These are phyloP conservation scores for Zygoascus tannicola DNA, from an alignment of 805 yeast species.

Conservation along the genomic window DNA sequence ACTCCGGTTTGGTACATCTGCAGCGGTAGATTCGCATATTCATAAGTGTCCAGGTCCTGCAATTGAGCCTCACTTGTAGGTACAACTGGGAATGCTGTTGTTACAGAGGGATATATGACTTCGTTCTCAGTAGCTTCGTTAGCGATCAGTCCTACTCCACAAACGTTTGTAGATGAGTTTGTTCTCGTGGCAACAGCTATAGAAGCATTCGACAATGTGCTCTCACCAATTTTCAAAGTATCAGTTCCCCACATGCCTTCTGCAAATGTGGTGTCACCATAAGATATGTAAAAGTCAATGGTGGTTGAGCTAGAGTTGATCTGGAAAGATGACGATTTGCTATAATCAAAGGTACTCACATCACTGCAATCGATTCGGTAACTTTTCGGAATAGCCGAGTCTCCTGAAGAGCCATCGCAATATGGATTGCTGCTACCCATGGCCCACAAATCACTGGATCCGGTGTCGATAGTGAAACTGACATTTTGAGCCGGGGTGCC, in stretches of 20 bases:
- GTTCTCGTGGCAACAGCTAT: slow-evolving; percentile 68
- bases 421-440: slow-evolving; percentile 35
- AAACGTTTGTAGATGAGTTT: slow-evolving; percentile 36
- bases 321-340: slow-evolving; percentile 24
- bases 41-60: neutral
- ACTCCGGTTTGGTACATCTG: slow-evolving; percentile 41
- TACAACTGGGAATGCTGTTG: neutral
- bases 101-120: neutral
- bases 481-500: slow-evolving; percentile 52
- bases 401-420: slow-evolving; percentile 11
- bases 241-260: slow-evolving; percentile 59
- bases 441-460: slow-evolving; percentile 69
- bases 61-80: neutral
- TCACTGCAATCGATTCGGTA: slow-evolving; percentile 3
- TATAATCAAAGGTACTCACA: slow-evolving; percentile 21
- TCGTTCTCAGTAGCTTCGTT: slow-evolving; percentile 11
- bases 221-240: slow-evolving; percentile 42
- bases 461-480: slow-evolving; percentile 58
- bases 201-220: slow-evolving; percentile 41
- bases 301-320: slow-evolving; percentile 10
- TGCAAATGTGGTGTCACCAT: slow-evolving; percentile 41
- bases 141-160: slow-evolving; percentile 15
- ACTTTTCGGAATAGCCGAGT: slow-evolving; percentile 21
- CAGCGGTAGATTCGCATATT: slow-evolving; percentile 58
- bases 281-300: slow-evolving; percentile 22